Evolutionary conservation across 306 rosid species (phyloP).

Genomic region (Ziziphus jujuba): DNA sequence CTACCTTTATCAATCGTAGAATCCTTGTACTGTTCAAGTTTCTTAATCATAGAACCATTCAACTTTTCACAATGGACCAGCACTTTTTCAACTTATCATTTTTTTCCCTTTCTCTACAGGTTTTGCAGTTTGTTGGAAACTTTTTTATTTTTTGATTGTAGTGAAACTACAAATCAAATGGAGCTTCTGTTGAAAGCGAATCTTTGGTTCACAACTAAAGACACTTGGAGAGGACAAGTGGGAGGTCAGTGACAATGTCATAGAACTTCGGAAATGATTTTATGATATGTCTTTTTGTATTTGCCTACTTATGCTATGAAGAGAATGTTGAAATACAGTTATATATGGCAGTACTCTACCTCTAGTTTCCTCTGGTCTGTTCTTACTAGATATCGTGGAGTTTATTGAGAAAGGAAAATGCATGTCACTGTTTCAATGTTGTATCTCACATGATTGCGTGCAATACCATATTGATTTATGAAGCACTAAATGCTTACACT

Average conservation of each 20-base stretch:
- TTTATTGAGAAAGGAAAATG: too few relatives aligned
- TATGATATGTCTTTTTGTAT: background rate
- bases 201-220: background rate
- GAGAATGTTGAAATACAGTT: too few relatives aligned
- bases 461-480: too few relatives aligned
- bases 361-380: too few relatives aligned
- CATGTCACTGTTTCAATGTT: too few relatives aligned
- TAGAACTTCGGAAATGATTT: background rate
- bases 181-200: background rate
- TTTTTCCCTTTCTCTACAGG: background rate
- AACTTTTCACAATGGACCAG: background rate
- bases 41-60: background rate
- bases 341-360: too few relatives aligned
- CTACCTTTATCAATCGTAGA: background rate
- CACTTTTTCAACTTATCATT: background rate
- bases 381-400: too few relatives aligned
- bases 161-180: background rate
- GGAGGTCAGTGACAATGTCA: constrained; percentile 7
- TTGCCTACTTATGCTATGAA: background rate
- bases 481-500: too few relatives aligned
- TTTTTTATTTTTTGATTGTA: background rate
- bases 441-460: too few relatives aligned
- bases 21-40: background rate
- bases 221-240: background rate
- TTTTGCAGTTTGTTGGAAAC: background rate